phyloP scores from a whole-genome alignment of 2,329 filamentous ascomycete species.

The Cylindrodendrum hubeiense region DNA sequence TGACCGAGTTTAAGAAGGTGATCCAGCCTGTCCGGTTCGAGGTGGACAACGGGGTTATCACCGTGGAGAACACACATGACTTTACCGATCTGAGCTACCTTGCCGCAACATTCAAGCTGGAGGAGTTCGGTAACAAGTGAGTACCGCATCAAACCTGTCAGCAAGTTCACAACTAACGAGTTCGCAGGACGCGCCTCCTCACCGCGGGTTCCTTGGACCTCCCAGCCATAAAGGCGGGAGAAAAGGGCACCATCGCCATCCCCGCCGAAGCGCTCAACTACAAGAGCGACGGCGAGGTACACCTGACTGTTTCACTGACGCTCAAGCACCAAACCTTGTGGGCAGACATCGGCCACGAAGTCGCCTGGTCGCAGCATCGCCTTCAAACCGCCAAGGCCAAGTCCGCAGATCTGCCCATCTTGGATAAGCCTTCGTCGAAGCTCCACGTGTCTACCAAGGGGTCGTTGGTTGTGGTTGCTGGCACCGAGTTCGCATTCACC shows the following conservation, averaged over 20 bases:
- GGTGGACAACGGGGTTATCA: slow-evolving; percentile 51
- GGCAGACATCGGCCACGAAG: slow-evolving; percentile 65
- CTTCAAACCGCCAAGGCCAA: slow-evolving; percentile 38
- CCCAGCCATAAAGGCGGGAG: slow-evolving; percentile 55
- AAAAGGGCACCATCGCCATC: slow-evolving; percentile 49
- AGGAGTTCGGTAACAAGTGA: slow-evolving; percentile 56
- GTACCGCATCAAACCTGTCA: slow-evolving; percentile 23
- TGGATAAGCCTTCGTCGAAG: slow-evolving; percentile 34
- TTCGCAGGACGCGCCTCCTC: slow-evolving; percentile 36
- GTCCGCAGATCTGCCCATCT: not conserved
- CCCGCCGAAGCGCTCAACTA: slow-evolving; percentile 44
- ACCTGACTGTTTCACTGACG: slow-evolving; percentile 59
- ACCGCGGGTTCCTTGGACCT: slow-evolving; percentile 54
- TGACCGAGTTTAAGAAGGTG: slow-evolving; percentile 69
- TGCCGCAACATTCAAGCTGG: slow-evolving; percentile 57
- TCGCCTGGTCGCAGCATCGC: slow-evolving; percentile 66
- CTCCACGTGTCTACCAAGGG: slow-evolving; percentile 36
- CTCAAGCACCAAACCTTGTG: slow-evolving; percentile 60
- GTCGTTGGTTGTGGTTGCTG: slow-evolving; percentile 24
- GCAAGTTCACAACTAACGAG: slow-evolving; percentile 5
- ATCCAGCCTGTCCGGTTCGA: slow-evolving; percentile 65
- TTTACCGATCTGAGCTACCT: slow-evolving; percentile 60
- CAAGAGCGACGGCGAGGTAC: slow-evolving; percentile 53
- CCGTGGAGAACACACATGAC: slow-evolving; percentile 63
- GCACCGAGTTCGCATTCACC: slow-evolving; percentile 50